Conservation (phyloP, 2,329 filamentous ascomycete genomes). For the Ophiostoma novo-ulmi region DNA sequence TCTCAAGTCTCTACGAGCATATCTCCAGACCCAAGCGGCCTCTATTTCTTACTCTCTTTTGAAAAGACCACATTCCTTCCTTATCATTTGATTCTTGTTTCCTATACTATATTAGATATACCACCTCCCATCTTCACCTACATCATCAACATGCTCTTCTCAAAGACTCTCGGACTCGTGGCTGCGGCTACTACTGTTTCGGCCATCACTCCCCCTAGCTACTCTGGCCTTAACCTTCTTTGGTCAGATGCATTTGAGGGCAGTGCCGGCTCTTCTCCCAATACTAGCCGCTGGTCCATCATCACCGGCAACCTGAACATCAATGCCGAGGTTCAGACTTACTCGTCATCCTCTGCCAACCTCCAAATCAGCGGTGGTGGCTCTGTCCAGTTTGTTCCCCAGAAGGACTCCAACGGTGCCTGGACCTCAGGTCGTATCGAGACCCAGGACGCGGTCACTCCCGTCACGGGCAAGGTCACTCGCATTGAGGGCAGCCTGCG, state of each 20-base stretch:
- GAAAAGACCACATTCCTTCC: neutral
- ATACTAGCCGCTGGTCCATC: constrained; percentile 39
- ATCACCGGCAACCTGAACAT: constrained; percentile 57
- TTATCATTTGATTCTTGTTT: neutral
- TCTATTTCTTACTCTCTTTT: neutral
- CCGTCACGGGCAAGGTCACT: constrained; percentile 42
- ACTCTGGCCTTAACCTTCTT: constrained; percentile 37
- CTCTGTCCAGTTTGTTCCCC: constrained; percentile 50
- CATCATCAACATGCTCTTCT: constrained; percentile 14
- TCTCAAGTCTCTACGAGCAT: neutral
- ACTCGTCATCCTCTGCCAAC: constrained; percentile 44
- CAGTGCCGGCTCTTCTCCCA: constrained; percentile 33
- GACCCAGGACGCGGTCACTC: constrained; percentile 44
- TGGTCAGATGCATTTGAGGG: constrained; percentile 46
- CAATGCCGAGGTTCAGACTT: constrained; percentile 51
- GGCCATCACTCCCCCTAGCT: constrained; percentile 38
- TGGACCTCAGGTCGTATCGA: constrained; percentile 56
- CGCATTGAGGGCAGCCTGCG: constrained; percentile 44
- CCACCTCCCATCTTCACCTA: neutral
- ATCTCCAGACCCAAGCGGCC: constrained; percentile 10
- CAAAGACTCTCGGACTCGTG: neutral
- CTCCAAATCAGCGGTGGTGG: constrained; percentile 47
- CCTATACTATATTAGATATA: neutral
- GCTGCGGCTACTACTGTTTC: constrained; percentile 26
- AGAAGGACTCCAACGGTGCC: constrained; percentile 37